Evolutionary conservation across 495 filamentous ascomycete species (phyloP).

Genomic region (Aspergillus sparsus): DNA sequence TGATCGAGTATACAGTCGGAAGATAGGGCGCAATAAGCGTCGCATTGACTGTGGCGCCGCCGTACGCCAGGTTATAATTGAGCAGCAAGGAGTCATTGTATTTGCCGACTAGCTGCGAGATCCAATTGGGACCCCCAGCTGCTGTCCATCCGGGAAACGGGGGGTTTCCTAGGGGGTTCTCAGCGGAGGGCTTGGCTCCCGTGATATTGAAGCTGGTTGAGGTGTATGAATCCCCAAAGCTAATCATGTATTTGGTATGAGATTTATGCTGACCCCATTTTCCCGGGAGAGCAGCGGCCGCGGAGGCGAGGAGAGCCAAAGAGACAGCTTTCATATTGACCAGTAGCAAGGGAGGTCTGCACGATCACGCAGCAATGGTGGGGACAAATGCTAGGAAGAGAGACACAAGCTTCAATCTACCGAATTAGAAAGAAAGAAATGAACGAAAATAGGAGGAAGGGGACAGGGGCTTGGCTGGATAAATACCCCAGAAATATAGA

Average conservation of each 20-base stretch:
- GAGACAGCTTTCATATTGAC: background rate
- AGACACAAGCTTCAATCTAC: no score
- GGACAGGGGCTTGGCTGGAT: no score
- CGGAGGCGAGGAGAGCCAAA: background rate
- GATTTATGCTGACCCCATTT: background rate
- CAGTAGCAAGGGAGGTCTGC: background rate
- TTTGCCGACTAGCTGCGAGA: constrained; percentile 11
- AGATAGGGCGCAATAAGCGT: constrained; percentile 14
- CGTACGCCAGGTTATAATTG: constrained; percentile 19
- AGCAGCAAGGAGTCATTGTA: constrained; percentile 17
- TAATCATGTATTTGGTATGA: constrained; percentile 13
- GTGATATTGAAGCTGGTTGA: constrained; percentile 18
- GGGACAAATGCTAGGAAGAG: no score
- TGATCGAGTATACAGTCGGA: constrained; percentile 13
- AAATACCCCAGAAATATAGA: no score
- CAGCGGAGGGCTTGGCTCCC: constrained; percentile 11
- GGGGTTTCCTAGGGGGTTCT: constrained; percentile 18
- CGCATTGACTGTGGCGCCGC: constrained; percentile 16
- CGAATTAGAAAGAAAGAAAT: no score
- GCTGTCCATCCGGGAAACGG: constrained; percentile 16
- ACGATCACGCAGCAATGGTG: no score
- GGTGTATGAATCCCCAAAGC: constrained; percentile 18
- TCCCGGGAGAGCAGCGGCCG: background rate
- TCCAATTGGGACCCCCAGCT: constrained; percentile 17
- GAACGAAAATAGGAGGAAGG: no score